phyloP scores from a whole-genome alignment of 306 rosid species.

The Quercus aquifolioides region DNA sequence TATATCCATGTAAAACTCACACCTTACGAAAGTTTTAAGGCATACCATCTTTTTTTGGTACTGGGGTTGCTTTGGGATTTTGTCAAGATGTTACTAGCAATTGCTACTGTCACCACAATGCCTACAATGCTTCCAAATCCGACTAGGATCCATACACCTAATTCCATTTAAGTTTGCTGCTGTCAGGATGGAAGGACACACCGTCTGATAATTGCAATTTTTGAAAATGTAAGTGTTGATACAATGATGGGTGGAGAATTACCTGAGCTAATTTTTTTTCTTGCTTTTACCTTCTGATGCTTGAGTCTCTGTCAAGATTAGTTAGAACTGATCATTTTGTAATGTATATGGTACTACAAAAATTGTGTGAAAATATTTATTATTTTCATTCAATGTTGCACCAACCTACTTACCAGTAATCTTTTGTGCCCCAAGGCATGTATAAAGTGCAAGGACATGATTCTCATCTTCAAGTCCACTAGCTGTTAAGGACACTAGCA shows the following conservation, averaged over 20 bases:
- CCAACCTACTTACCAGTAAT: conserved; percentile 7
- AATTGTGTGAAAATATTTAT: too few species aligned
- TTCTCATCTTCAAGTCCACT: conserved; percentile 11
- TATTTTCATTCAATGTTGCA: not conserved
- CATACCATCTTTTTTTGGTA: conserved; percentile 23
- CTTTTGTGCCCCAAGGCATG: conserved; percentile 31
- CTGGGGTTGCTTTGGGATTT: conserved; percentile 21
- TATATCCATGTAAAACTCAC: not conserved
- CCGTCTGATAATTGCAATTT: conserved; percentile 1
- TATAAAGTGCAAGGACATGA: conserved; percentile 13
- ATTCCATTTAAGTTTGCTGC: conserved; percentile 1
- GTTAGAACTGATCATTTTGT: too few species aligned
- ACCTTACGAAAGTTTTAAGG: not conserved
- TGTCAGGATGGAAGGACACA: conserved; percentile 9
- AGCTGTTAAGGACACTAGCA: conserved; percentile 30
- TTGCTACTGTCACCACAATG: conserved; percentile 1
- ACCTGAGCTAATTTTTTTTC: conserved; percentile 14
- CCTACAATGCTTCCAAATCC: conserved; percentile 32
- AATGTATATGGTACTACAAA: too few species aligned
- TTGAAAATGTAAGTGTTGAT: not conserved
- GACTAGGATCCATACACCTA: conserved; percentile 28
- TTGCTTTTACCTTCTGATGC: conserved; percentile 1
- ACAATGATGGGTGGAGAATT: conserved; percentile 9
- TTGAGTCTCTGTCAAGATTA: conserved; percentile 8
- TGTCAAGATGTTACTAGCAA: conserved; percentile 12